Evolutionary conservation across 1,139 yeast genomes (phyloP).

Genomic region (Hemisphaericaspora subhashii): DNA sequence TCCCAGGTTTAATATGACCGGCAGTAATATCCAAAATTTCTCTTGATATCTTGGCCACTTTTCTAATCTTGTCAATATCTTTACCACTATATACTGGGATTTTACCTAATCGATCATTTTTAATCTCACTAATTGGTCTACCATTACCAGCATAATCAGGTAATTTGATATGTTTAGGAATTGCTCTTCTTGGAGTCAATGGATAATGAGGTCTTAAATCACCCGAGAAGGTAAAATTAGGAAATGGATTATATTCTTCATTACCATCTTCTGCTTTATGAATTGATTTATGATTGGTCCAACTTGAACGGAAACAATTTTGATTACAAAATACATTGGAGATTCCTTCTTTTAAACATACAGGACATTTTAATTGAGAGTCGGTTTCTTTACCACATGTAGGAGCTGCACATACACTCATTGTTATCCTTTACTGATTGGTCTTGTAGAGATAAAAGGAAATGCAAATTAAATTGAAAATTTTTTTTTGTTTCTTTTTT

Average conservation of each 20-base stretch:
- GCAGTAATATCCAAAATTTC: slow-evolving; percentile 89
- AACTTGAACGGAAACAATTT: slow-evolving; percentile 75
- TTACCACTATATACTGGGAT: slow-evolving; percentile 63
- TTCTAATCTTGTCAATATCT: slow-evolving; percentile 71
- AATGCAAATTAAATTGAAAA: not conserved
- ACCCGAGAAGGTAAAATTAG: slow-evolving; percentile 74
- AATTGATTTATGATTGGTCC: slow-evolving; percentile 57
- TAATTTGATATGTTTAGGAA: slow-evolving; percentile 68
- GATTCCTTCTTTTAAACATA: slow-evolving; percentile 74
- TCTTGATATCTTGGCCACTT: slow-evolving; percentile 74
- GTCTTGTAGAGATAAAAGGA: not conserved
- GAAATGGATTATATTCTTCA: slow-evolving; percentile 80
- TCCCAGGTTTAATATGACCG: slow-evolving; percentile 77
- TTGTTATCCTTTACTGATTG: not conserved
- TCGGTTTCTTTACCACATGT: slow-evolving; percentile 82
- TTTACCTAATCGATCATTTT: slow-evolving; percentile 65
- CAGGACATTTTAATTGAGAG: slow-evolving; percentile 83
- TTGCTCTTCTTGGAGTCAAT: slow-evolving; percentile 62
- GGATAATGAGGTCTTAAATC: slow-evolving; percentile 79
- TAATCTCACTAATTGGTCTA: slow-evolving; percentile 74
- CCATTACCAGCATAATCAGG: slow-evolving; percentile 91
- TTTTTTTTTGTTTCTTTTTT: not conserved
- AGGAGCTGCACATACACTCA: slow-evolving; percentile 58
- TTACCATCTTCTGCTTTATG: slow-evolving; percentile 47
- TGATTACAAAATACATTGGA: slow-evolving; percentile 78